phyloP scores from a whole-genome alignment of 164 flowering plant genomes.

The Hamamelis virginiana region DNA sequence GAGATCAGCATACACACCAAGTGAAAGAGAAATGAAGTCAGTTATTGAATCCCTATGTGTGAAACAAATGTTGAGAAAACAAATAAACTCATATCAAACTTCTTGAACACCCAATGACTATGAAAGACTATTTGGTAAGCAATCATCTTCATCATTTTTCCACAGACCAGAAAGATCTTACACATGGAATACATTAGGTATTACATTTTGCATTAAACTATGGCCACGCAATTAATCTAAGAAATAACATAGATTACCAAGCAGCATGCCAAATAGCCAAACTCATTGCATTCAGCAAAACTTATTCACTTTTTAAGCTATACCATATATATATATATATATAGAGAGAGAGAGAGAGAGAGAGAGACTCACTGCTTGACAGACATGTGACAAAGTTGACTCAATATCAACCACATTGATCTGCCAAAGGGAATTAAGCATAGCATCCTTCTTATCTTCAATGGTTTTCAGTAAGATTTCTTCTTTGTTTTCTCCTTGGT shows the following conservation, averaged over 20 bases:
- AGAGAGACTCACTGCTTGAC: conserved; percentile 58
- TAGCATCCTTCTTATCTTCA: conserved; percentile 69
- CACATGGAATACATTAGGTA: background rate
- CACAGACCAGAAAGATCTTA: background rate
- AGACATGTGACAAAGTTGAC: conserved; percentile 69
- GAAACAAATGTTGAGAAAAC: too few relatives aligned
- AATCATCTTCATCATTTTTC: too few relatives aligned
- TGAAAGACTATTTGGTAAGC: too few relatives aligned
- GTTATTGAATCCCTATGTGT: too few relatives aligned
- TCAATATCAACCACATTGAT: conserved; percentile 92
- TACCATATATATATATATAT: background rate
- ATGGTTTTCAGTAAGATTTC: conserved; percentile 54
- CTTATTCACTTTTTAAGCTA: background rate
- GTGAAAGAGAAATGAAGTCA: too few relatives aligned
- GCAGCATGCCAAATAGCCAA: background rate
- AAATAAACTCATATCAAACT: too few relatives aligned
- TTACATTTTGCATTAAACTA: background rate
- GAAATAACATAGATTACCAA: background rate
- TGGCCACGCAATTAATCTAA: background rate
- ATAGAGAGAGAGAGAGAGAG: background rate
- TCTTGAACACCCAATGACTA: too few relatives aligned
- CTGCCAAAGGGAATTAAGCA: conserved; percentile 88
- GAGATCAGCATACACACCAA: too few relatives aligned
- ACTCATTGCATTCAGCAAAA: background rate
- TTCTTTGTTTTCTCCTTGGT: conserved; percentile 55